Conservation (phyloP, 2,329 filamentous ascomycete genomes). For the Aspergillus bombycis region DNA sequence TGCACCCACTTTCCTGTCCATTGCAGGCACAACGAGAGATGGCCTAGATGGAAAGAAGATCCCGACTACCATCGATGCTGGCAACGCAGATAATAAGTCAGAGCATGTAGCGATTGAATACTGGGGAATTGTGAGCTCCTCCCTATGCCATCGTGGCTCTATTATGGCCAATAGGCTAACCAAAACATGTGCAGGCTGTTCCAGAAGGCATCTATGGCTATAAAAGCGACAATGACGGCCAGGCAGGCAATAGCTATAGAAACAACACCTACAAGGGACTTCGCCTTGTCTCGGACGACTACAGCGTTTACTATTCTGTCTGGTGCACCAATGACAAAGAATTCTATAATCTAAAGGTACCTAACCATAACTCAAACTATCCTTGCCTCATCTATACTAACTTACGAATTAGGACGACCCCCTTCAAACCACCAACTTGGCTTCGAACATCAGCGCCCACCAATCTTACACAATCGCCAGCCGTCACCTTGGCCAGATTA, state of each 20-base stretch:
- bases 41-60: constrained; percentile 63
- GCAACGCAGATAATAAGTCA: constrained; percentile 33
- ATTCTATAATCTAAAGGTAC: constrained; percentile 63
- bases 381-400: background rate
- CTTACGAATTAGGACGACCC: constrained; percentile 51
- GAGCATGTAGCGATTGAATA: constrained; percentile 64
- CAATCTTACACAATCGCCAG: constrained; percentile 18
- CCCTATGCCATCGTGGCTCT: background rate
- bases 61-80: constrained; percentile 37
- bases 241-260: constrained; percentile 22
- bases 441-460: constrained; percentile 23
- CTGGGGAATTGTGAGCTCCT: constrained; percentile 49
- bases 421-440: constrained; percentile 54
- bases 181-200: constrained; percentile 20
- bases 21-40: constrained; percentile 39
- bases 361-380: background rate
- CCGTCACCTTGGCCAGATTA: constrained; percentile 40
- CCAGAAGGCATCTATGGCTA: constrained; percentile 34
- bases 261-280: constrained; percentile 66
- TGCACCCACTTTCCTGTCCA: constrained; percentile 61
- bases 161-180: background rate
- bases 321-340: constrained; percentile 72
- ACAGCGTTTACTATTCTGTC: constrained; percentile 67
- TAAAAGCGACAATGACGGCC: constrained; percentile 21
- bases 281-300: constrained; percentile 57